A percentile compares a stretch with the other conserved stretches of the same genome.
Evolutionary conservation across 495 filamentous ascomycete species (phyloP).

Genomic region (Penicillium subrubescens): DNA sequence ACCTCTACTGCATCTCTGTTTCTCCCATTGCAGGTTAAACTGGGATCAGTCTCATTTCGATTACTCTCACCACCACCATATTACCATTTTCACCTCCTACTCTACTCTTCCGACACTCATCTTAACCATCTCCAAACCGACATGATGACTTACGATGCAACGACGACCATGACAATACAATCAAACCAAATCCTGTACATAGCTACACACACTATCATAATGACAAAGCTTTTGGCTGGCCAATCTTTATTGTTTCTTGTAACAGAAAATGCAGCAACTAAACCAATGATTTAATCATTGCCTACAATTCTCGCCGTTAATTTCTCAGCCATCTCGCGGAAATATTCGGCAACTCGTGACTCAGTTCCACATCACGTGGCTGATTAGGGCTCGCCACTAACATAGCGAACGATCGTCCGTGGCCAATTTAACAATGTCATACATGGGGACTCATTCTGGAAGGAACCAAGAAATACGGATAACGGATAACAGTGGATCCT

Average conservation of each 20-base stretch:
- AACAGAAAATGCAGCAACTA: neutral
- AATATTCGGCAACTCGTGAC: conserved; percentile 4
- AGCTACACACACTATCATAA: conserved; percentile 16
- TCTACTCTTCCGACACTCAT: neutral
- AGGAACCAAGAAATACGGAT: neutral
- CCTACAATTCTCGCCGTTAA: neutral
- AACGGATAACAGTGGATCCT: neutral
- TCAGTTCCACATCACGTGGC: conserved; percentile 13
- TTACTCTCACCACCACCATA: neutral
- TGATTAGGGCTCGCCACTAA: neutral
- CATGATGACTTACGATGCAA: conserved; percentile 20
- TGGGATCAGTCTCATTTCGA: neutral
- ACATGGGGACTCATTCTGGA: neutral
- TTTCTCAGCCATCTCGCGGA: neutral
- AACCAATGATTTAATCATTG: neutral
- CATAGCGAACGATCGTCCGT: neutral
- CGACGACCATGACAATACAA: conserved; percentile 19
- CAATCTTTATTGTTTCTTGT: conserved; percentile 2
- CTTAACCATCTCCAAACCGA: conserved; percentile 9
- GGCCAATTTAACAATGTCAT: neutral
- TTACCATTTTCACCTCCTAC: neutral
- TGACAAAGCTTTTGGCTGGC: conserved; percentile 23
- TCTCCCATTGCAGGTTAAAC: conserved; percentile 20
- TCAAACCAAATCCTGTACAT: conserved; percentile 25
- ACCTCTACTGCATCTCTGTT: conserved; percentile 24